These are phyloP conservation scores for Diaporthe ilicicola DNA, from an alignment of 2,329 filamentous ascomycete species.

Conservation along the genomic window DNA sequence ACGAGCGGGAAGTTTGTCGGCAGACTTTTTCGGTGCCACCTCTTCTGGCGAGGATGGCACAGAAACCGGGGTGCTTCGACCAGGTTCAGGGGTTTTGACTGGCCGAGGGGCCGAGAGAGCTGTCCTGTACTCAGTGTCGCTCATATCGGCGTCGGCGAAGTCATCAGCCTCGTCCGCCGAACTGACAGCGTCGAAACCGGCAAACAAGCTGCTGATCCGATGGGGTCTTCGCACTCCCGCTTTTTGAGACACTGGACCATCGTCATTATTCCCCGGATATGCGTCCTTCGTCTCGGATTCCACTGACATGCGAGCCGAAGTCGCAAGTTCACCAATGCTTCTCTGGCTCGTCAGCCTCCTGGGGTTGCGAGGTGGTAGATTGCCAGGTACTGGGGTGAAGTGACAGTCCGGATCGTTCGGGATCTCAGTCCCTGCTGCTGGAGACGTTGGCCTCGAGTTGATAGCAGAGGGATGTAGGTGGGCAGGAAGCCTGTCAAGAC, in stretches of 20 bases:
- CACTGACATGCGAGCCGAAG: conserved; percentile 53
- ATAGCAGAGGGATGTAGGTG: conserved; percentile 84
- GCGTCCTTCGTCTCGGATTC: conserved; percentile 63
- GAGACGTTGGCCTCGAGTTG: conserved; percentile 66
- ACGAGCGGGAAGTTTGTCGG: conserved; percentile 40
- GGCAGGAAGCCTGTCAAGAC: conserved; percentile 76
- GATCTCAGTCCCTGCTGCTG: conserved; percentile 44
- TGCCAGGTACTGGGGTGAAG: conserved; percentile 62
- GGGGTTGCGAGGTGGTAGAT: conserved; percentile 67
- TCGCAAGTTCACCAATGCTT: conserved; percentile 58
- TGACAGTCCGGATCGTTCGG: conserved; percentile 46
- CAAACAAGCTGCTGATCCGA: conserved; percentile 85
- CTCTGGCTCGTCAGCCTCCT: conserved; percentile 58
- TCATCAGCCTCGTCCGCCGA: conserved; percentile 71
- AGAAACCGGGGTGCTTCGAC: conserved; percentile 22
- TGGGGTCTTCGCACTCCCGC: conserved; percentile 74
- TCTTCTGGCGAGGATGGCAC: conserved; percentile 54
- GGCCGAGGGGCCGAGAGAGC: conserved; percentile 71
- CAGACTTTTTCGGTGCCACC: conserved; percentile 40
- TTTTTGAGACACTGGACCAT: conserved; percentile 73
- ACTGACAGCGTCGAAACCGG: conserved; percentile 79
- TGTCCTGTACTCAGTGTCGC: conserved; percentile 74
- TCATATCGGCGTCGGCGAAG: conserved; percentile 67
- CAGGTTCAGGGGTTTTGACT: conserved; percentile 29
- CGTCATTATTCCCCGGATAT: conserved; percentile 83